Base-by-base conservation (phyloP, 1,284 basidiomycete genomes). In the Boletus smithii region DNA sequence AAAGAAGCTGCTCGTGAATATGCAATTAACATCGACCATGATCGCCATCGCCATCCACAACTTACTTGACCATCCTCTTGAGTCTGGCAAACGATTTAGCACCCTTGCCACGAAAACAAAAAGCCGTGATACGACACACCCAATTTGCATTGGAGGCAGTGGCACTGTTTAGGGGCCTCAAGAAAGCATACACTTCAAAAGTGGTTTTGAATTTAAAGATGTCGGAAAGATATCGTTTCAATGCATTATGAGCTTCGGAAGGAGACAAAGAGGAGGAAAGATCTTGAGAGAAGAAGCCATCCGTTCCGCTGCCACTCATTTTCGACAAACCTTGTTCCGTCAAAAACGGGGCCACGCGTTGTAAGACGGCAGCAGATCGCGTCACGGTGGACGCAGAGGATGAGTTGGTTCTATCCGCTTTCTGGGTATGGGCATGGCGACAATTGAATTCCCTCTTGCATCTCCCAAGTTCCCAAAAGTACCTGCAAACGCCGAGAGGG, bases 61-160 rank as follows among this genome's bases (percentile, higher is more conserved):
- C 63, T 51, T 49, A 80, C 78, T 67, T 81, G 80, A 0, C 77
- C 77, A 42, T 76, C 77, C 45, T 76, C 77, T 13, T 69, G 64
- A 18, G 73, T 71, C 81, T 81, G 46, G 10, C 9, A 40, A 33
- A 49, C 8, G 16, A 26, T 26, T 52, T 46, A 40, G 27, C 11
- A 35, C 18, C 6, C 10, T 10, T 13, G 9, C 13, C 8, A 10
- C 33, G 14, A 34, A 8, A 26, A 26, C 8, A 33, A 32, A 20
- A 33, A 3, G 9, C 8, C 17, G 17, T n/a, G 8, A 8, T 51
- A 70, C 43, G 16, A 38, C 61, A 7, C 59, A 84, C 82, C 83
- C 83, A 85, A 38, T 57, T 51, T 17, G 59, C 53, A 49, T 81
- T 81, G 1, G 69, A 61, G 0, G 70, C 57, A 39, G 72, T 75